Conservation (phyloP, 106 monocot species). For the Allium sativum region DNA sequence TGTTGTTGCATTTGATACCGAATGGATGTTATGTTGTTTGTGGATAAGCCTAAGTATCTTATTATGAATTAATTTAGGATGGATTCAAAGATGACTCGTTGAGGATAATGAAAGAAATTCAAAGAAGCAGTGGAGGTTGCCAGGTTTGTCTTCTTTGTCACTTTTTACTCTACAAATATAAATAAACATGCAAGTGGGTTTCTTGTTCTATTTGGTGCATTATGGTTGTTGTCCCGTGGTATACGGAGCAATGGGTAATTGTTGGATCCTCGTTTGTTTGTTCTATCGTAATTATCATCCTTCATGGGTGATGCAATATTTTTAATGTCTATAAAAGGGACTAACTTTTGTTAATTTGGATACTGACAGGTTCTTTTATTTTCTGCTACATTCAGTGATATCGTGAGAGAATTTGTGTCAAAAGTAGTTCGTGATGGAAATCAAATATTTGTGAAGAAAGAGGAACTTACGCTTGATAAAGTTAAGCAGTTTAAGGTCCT, state of each 20-base stretch:
- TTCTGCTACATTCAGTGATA: slow-evolving; percentile 89
- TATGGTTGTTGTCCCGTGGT: too few relatives aligned
- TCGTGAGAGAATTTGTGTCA: slow-evolving; percentile 64
- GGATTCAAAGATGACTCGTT: slow-evolving; percentile 24
- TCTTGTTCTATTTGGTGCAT: too few relatives aligned
- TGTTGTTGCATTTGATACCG: too few relatives aligned
- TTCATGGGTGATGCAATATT: too few relatives aligned
- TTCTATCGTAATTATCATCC: too few relatives aligned
- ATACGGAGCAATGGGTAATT: too few relatives aligned
- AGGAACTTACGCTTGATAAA: slow-evolving; percentile 68
- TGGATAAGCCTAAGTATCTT: background rate
- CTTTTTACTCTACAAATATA: background rate
- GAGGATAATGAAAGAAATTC: slow-evolving; percentile 26
- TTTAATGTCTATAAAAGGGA: too few relatives aligned
- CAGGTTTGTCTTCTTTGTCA: slow-evolving; percentile 14
- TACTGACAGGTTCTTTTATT: slow-evolving; percentile 71
- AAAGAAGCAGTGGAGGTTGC: slow-evolving; percentile 17
- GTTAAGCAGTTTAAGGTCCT: slow-evolving; percentile 87
- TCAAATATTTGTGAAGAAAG: slow-evolving; percentile 84
- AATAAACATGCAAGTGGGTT: too few relatives aligned
- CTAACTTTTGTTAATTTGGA: background rate
- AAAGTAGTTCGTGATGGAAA: slow-evolving; percentile 66
- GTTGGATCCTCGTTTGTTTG: too few relatives aligned
- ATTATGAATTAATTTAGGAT: slow-evolving; percentile 9
- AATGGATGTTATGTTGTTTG: too few relatives aligned